phyloP scores from a whole-genome alignment of 306 rosid genomes.

The Trifolium dubium region DNA sequence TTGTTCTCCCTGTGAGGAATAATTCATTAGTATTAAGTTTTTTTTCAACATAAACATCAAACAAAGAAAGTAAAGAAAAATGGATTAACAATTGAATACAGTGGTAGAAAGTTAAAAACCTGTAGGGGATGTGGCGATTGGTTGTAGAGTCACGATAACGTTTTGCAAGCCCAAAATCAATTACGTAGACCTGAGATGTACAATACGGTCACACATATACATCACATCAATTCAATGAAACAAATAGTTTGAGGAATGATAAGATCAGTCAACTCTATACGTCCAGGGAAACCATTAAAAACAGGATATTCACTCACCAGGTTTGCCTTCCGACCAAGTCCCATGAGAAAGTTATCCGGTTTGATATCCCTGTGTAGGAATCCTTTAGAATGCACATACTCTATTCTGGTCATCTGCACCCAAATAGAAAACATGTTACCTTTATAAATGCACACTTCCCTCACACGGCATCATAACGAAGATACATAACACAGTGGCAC shows the following conservation, averaged over 20 bases:
- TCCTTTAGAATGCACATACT: constrained; percentile 94
- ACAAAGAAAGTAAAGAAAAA: neutral
- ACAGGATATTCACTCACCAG: constrained; percentile 59
- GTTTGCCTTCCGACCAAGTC: constrained; percentile 98
- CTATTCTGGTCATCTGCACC: constrained; percentile 81
- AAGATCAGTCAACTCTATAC: neutral
- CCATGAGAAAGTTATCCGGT: constrained; percentile 99
- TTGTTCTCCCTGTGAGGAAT: constrained; percentile 77
- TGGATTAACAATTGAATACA: neutral
- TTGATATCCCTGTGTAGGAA: constrained; percentile 90
- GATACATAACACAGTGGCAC: neutral
- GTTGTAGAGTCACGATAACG: constrained; percentile 86
- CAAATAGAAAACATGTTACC: neutral
- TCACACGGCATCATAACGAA: neutral
- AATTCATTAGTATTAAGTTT: constrained; percentile 32
- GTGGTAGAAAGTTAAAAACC: constrained; percentile 75
- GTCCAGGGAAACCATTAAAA: neutral
- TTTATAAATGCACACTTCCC: neutral
- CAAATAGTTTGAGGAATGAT: constrained; percentile 9
- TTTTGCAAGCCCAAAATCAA: constrained; percentile 98
- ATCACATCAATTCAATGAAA: constrained; percentile 18
- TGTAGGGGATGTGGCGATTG: constrained; percentile 91
- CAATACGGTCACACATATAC: constrained; percentile 8
- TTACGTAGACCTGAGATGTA: constrained; percentile 72
- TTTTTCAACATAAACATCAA: too few relatives aligned